phyloP scores from a whole-genome alignment of 768 basidiomycete species.

The Candolleomyces eurysporus region DNA sequence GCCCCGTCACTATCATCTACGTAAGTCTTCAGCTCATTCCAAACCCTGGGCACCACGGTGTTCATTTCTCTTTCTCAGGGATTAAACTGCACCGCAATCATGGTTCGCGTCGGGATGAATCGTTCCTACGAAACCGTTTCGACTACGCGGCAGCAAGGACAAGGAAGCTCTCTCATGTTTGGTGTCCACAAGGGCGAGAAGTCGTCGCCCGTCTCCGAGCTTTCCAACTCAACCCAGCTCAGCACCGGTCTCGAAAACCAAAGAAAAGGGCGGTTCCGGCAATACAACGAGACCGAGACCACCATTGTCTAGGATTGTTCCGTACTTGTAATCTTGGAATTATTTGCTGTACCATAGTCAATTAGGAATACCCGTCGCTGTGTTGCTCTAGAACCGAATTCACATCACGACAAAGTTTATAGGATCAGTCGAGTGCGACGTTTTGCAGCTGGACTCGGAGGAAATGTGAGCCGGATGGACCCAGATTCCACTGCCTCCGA shows the following conservation, averaged over 20 bases:
- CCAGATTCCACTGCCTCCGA: too few relatives aligned
- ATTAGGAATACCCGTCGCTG: background rate
- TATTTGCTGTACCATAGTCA: background rate
- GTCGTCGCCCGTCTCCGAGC: background rate
- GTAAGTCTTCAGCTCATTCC: background rate
- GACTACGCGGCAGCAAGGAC: background rate
- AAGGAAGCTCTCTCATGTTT: background rate
- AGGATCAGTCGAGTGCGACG: too few relatives aligned
- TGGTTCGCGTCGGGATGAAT: slow-evolving; percentile 3
- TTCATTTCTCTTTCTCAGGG: background rate
- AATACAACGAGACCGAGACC: background rate
- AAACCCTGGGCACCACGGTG: background rate
- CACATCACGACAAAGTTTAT: too few relatives aligned
- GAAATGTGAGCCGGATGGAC: too few relatives aligned
- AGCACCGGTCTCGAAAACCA: background rate
- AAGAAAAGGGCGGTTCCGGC: background rate
- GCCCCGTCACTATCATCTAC: background rate
- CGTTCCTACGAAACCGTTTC: background rate
- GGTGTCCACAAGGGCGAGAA: background rate
- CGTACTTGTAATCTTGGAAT: too few relatives aligned
- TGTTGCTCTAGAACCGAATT: background rate
- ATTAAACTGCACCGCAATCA: slow-evolving; percentile 3
- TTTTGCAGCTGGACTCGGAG: too few relatives aligned
- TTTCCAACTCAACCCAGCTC: background rate
- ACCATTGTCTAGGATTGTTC: background rate